Base-by-base conservation (phyloP, 768 basidiomycete genomes). In the Strobilomyces dryophilus region DNA sequence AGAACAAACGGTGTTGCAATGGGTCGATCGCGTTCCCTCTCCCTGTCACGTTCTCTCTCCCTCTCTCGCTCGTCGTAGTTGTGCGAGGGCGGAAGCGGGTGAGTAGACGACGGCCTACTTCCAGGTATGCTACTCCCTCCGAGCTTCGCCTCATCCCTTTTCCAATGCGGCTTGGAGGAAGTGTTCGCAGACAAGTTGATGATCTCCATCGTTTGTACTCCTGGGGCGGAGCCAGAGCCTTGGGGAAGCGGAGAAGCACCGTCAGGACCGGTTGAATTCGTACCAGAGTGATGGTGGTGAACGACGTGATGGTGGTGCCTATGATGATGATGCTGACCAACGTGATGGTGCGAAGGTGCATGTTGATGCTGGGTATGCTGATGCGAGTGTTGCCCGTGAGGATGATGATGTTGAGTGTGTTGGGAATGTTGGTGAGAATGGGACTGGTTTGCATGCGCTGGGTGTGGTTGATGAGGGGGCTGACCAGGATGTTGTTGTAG, bases 1-100 rank as follows among this genome's bases (percentile, higher is more conserved):
- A 83, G 76, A 8, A 75, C 77, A 58, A 83, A 84, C 3, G 81
- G 78, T 37, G 76, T 78, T 7, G 80, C 74, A 43, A 77, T 64
- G 2, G 79, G 79, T 51, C 82, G 72, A 49, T 84, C 82, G 35
- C 75, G 73, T 15, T 76, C 72, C 45, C 71, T 58, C 4, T 64
- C 61, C 20, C 61, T 49, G n/a, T 61, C 60, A 7, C 60, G 24
- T 8, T 59, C 61, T 14, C 62, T 31, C 3, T 64, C 63, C 21
- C 60, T 49, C 31, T 65, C 65, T n/a, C 65, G 65, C 12, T 66
- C 66, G 39, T 67, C 66, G 24, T 64, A 68, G 9, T 31, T 45
- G 29, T 60, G 56, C 27, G 67, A 58, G n/a, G 64, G 63, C 50
- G 58, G 62, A 53, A 57, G 63, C 2, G 71, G 66, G 27, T 72